Evolutionary conservation across 495 filamentous ascomycete species (phyloP).

Genomic region (Penicillium riverlandense): DNA sequence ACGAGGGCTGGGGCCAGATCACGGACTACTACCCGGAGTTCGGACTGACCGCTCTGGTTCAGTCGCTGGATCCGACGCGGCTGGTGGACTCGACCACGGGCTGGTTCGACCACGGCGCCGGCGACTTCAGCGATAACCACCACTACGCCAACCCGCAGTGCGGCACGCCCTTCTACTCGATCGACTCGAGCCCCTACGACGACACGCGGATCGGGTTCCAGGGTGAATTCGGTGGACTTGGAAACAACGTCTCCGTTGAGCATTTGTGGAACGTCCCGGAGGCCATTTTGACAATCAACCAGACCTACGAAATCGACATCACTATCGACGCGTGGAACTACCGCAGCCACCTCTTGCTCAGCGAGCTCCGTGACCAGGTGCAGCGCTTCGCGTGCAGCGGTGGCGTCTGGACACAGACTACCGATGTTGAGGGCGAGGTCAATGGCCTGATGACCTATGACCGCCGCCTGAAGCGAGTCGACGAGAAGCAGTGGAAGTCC

Average conservation of each 20-base stretch:
- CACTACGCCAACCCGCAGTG: constrained; percentile 67
- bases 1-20: constrained; percentile 64
- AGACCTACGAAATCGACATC: constrained; percentile 58
- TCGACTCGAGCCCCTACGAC: constrained; percentile 49
- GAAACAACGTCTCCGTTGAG: constrained; percentile 51
- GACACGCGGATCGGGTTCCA: constrained; percentile 54
- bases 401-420: constrained; percentile 60
- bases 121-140: constrained; percentile 58
- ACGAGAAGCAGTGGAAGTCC: constrained; percentile 49
- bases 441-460: constrained; percentile 66
- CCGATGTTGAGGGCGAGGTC: constrained; percentile 68
- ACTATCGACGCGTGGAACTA: constrained; percentile 58
- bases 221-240: constrained; percentile 63
- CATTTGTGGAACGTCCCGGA: constrained; percentile 51
- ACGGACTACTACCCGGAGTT: constrained; percentile 45
- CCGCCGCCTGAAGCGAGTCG: constrained; percentile 44
- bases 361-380: constrained; percentile 52
- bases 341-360: constrained; percentile 44
- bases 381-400: constrained; percentile 50
- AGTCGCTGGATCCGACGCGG: constrained; percentile 51
- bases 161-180: constrained; percentile 57
- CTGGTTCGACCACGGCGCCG: constrained; percentile 55
- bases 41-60: constrained; percentile 43
- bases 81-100: constrained; percentile 54
- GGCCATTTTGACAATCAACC: constrained; percentile 50